Base-by-base conservation (phyloP, 257 asterid genomes). In the Rhazya stricta region DNA sequence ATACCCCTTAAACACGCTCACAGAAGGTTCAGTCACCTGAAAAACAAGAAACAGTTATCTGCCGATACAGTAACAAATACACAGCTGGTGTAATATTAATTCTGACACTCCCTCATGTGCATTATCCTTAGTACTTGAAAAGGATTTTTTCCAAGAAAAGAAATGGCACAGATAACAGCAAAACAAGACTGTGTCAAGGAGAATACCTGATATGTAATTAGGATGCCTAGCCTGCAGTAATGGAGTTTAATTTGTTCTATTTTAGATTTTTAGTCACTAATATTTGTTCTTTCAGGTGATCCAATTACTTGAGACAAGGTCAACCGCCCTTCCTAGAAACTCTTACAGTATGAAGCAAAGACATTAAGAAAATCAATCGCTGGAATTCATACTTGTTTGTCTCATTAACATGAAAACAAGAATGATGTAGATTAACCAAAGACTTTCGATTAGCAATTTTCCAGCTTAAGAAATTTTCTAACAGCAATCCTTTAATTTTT, bases 1-100 rank as follows among this genome's bases (percentile, higher is more conserved):
- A 77, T 90, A 86, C 62, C 98, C 99, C 88, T 92, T 95, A 69
- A 71, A 92, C 67, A 95, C 91, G 65, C 89, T 86, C 68, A 95
- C 58, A 23, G 89, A 72, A 62, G 92, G 85, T 72, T 91, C 97
- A 57, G 84, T 85, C 72, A 43, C 88, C 97, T 92, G 81, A 81
- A 87, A 72, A 27, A 72, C 39, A 69, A 25, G 73, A 11, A 42
- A 30, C 37, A 34, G 36, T 18, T 43, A 15, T 5, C 23, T 29
- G 73, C 39, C 67, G 37, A 29, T 19, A 7, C 9, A 21, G n/a
- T 4, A 25, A 37, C 11, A 77, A 34, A 37, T 11, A 53, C 61
- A 53, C 2, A 36, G 41, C 5, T 4, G 48, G 2, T 21, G 5
- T 29, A 21, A 29, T 11, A 67, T 25, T 58, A 19, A 62, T 34